Conservation (phyloP, 352 stramenopile species). For the Phytophthora idaei region DNA sequence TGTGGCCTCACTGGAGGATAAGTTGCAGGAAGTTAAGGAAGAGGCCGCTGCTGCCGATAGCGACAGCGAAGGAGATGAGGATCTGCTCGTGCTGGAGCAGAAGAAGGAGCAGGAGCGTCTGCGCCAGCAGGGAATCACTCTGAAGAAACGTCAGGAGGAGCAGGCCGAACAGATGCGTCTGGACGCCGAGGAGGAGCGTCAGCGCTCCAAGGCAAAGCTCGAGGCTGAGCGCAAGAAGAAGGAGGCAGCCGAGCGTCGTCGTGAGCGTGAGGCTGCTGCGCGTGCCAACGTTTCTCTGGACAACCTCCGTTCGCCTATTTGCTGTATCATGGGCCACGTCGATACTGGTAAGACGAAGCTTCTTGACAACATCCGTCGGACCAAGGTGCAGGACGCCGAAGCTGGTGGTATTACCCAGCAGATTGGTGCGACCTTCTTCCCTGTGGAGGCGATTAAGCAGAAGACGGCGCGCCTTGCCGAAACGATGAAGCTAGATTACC, state of each 20-base stretch:
- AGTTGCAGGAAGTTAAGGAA: conserved; percentile 66
- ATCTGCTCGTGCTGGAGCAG: conserved; percentile 94
- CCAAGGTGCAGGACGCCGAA: conserved; percentile 96
- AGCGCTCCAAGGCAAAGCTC: conserved; percentile 84
- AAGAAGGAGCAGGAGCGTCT: conserved; percentile 94
- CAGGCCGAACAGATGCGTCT: conserved; percentile 69
- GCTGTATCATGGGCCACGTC: conserved; percentile 99
- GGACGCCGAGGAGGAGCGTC: conserved; percentile 65
- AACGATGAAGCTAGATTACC: conserved; percentile 88
- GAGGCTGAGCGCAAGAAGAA: conserved; percentile 87
- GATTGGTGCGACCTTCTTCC: conserved; percentile 96
- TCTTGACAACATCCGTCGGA: conserved; percentile 99
- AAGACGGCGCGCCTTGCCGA: conserved; percentile 82
- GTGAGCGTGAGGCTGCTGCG: conserved; percentile 72
- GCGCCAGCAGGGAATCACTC: conserved; percentile 90
- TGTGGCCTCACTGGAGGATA: conserved; percentile 79
- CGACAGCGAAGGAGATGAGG: conserved; percentile 91
- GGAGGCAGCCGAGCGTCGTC: conserved; percentile 73
- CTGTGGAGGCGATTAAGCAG: conserved; percentile 91
- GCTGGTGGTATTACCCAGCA: conserved; percentile 98
- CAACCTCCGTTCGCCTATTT: conserved; percentile 98
- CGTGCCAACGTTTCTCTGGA: conserved; percentile 90
- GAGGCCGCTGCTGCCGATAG: conserved; percentile 38
- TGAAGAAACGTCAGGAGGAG: conserved; percentile 95
- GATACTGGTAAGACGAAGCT: conserved; percentile 99